Percentiles rank a stretch among this genome's conserved stretches.
phyloP scores from a whole-genome alignment of 345 rosid species.

The Corymbia maculata region DNA sequence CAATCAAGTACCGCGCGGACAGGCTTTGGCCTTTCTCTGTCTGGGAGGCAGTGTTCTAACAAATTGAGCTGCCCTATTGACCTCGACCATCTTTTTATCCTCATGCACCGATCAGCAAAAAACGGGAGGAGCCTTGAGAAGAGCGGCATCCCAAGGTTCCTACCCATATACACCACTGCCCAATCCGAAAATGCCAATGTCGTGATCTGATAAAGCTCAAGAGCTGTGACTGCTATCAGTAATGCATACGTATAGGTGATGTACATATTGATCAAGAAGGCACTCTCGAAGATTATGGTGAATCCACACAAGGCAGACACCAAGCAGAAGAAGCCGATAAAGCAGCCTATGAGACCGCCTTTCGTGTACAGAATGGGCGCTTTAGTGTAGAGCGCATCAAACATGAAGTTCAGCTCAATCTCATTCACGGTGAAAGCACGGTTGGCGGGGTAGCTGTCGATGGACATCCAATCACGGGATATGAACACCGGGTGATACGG shows the following conservation, averaged over 20 bases:
- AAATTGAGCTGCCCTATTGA: background rate
- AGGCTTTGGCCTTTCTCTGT: background rate
- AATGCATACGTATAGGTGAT: conserved; percentile 12
- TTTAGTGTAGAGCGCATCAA: conserved; percentile 29
- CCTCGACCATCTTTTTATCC: background rate
- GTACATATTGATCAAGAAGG: conserved; percentile 1
- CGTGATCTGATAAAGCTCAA: background rate
- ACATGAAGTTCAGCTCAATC: conserved; percentile 27
- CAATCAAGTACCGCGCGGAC: background rate
- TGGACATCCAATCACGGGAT: background rate
- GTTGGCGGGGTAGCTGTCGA: background rate
- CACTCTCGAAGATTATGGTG: background rate
- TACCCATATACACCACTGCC: background rate
- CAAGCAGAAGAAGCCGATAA: background rate
- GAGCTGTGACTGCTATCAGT: background rate
- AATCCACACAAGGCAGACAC: conserved; percentile 1
- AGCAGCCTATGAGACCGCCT: conserved; percentile 3
- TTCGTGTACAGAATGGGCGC: background rate
- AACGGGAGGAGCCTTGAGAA: background rate
- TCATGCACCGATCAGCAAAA: background rate
- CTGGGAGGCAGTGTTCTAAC: background rate
- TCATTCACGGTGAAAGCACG: conserved; percentile 14
- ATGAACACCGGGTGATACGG: background rate
- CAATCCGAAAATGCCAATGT: background rate
- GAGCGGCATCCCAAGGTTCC: background rate